Conservation (phyloP, 2,329 filamentous ascomycete species). For the Calcarisporium arbuscula region DNA sequence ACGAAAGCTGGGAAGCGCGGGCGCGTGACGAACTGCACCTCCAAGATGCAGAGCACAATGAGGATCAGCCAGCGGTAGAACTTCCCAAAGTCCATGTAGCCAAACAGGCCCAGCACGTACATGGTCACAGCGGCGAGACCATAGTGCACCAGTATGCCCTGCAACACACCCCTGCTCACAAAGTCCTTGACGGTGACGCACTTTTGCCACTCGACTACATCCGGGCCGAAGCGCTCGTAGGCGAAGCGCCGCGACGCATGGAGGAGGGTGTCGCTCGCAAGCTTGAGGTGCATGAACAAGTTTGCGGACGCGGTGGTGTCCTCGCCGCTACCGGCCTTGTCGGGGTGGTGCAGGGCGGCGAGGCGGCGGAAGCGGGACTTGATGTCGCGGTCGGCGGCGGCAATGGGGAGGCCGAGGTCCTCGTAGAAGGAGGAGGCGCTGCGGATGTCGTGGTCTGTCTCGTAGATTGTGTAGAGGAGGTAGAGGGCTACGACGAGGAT, state of each 20-base stretch:
- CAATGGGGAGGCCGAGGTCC: constrained; percentile 62
- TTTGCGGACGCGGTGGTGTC: constrained; percentile 24
- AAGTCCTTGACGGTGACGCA: constrained; percentile 68
- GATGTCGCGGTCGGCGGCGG: constrained; percentile 67
- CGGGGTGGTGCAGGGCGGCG: constrained; percentile 68
- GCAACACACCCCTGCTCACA: constrained; percentile 57
- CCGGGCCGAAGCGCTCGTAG: constrained; percentile 82
- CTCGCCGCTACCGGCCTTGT: constrained; percentile 55
- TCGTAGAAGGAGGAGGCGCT: constrained; percentile 70
- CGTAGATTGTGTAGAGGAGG: constrained; percentile 86
- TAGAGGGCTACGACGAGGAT: constrained; percentile 77
- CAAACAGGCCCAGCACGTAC: constrained; percentile 55
- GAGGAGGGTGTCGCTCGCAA: constrained; percentile 75
- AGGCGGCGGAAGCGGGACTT: constrained; percentile 81
- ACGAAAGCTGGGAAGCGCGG: constrained; percentile 43
- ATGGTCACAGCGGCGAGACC: constrained; percentile 48
- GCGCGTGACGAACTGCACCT: constrained; percentile 50
- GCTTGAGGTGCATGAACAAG: constrained; percentile 75
- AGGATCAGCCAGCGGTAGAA: constrained; percentile 61
- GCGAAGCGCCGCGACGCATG: constrained; percentile 74
- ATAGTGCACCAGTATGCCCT: constrained; percentile 56
- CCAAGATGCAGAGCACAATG: constrained; percentile 46
- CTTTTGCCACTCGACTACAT: constrained; percentile 58
- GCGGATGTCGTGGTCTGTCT: constrained; percentile 77
- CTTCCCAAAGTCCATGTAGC: constrained; percentile 61